Evolutionary conservation across 1,139 yeast species (phyloP), one percentile per base, ranked within the genome.

Genomic region (Zygosaccharomyces sapae): DNA sequence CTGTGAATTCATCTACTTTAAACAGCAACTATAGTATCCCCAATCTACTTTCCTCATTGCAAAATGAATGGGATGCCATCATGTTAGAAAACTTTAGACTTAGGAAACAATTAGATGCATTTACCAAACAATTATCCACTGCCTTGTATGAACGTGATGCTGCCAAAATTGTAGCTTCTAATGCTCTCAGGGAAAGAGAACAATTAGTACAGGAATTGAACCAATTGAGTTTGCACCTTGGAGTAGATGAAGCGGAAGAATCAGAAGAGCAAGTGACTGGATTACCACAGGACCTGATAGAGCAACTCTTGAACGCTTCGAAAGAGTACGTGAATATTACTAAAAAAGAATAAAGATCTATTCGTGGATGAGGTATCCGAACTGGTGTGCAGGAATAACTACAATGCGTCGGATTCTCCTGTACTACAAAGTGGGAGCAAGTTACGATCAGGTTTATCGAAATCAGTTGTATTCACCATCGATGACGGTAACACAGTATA

Each of bases 101-200:
- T 51, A 74, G 94, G 53, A 86, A 86, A 62, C 90, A 84, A 56
- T 71, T 90, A 42, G 77, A 74, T 43, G 70, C 72, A 31, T 75
- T 92, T 2, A 75, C 85, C 52, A 79, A 84, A 58, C 94, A 88
- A 59, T 68, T 90, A 48, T 83, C 94, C 36, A 69, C 85, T 3
- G 83, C 95, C 0, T 69, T 89, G 36, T 89, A 88, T 60, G 86
- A 83, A 56, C 86, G 85, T 55, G 97, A 90, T 64, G 97, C 97
- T 0, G 96, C 97, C 0, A 81, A 86, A 2, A 72, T 89, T 47
- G 96, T 90, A 2, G 95, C 94, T 0, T 82, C 95, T 0, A 75
- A 76, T 38, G 80, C 89, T 1, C 72, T 83, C 7, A 73, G 74
- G 48, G 96, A 88, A 58, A 68, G 94, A 38, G 95, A 88, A 56